A percentile compares a stretch with the other conserved stretches of the same genome.
phyloP scores from a whole-genome alignment of 2,329 filamentous ascomycete genomes.

The Zymoseptoria passerinii region DNA sequence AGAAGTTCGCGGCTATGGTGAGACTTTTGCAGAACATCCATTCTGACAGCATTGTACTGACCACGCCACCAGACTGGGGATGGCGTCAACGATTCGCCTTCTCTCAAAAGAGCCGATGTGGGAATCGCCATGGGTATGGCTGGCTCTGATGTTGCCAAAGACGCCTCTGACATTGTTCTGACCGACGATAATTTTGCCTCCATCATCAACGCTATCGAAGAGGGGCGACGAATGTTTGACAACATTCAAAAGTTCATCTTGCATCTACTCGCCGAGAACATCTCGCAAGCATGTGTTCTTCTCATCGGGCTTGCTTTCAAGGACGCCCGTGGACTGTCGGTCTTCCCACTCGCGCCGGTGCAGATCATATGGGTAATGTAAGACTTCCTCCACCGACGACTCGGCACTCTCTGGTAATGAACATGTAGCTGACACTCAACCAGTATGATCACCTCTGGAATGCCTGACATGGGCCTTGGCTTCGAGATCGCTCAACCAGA shows the following conservation, averaged over 20 bases:
- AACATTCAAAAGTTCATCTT: conserved; percentile 85
- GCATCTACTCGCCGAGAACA: conserved; percentile 88
- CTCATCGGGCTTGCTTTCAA: conserved; percentile 77
- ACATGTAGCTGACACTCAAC: conserved; percentile 36
- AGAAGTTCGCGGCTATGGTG: conserved; percentile 67
- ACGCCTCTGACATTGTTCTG: conserved; percentile 73
- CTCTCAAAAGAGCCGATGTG: conserved; percentile 71
- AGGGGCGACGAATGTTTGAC: conserved; percentile 77
- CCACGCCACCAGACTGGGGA: conserved; percentile 56
- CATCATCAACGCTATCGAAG: conserved; percentile 73
- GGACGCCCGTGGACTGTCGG: conserved; percentile 60
- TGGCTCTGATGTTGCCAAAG: conserved; percentile 78
- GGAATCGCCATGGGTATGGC: conserved; percentile 83
- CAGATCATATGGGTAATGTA: conserved; percentile 61
- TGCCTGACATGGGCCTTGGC: conserved; percentile 78
- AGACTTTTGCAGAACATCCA: too few relatives aligned
- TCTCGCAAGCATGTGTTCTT: conserved; percentile 77
- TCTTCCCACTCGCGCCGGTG: conserved; percentile 77
- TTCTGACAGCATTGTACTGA: too few relatives aligned
- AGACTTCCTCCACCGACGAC: neutral
- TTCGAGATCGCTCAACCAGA: conserved; percentile 66
- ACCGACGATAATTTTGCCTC: conserved; percentile 85
- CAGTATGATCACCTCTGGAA: conserved; percentile 79
- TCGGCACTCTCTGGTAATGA: neutral
- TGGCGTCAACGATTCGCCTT: conserved; percentile 79